Conservation (phyloP, 1,284 basidiomycete genomes). For the Thelephora terrestris region DNA sequence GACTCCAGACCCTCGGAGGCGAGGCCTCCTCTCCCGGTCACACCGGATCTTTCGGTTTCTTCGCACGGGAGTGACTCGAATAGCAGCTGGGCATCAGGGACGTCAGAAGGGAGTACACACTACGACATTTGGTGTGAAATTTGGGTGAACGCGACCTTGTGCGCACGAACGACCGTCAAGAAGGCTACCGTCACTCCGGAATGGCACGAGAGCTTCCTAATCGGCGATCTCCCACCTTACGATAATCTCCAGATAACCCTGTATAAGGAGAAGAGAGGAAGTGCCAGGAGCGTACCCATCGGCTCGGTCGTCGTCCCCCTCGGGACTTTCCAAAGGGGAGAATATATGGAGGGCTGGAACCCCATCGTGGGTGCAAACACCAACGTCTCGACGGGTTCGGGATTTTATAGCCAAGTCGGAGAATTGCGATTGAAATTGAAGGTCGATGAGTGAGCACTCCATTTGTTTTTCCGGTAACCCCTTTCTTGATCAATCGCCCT, state of each 20-base stretch:
- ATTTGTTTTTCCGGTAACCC: conserved; percentile 6
- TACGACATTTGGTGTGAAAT: conserved; percentile 65
- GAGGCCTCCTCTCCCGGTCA: not conserved
- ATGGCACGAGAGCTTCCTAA: conserved; percentile 72
- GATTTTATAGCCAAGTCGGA: conserved; percentile 38
- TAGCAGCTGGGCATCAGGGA: conserved; percentile 9
- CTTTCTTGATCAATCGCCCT: conserved; percentile 1
- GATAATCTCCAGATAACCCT: conserved; percentile 54
- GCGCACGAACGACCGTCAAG: conserved; percentile 64
- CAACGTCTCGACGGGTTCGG: conserved; percentile 22
- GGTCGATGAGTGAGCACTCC: conserved; percentile 60
- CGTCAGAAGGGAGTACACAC: conserved; percentile 43
- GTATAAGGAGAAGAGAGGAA: conserved; percentile 53
- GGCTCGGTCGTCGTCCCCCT: conserved; percentile 60
- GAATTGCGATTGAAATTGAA: conserved; percentile 63
- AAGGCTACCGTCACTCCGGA: conserved; percentile 53
- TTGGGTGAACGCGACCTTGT: conserved; percentile 48
- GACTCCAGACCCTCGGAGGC: conserved; percentile 7
- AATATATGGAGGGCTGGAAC: conserved; percentile 73
- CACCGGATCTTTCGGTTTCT: not conserved
- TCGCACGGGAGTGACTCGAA: conserved; percentile 6
- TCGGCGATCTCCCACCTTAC: conserved; percentile 64
- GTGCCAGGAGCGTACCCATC: conserved; percentile 38
- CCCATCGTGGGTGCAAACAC: conserved; percentile 50
- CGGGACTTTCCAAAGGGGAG: conserved; percentile 60